phyloP scores from a whole-genome alignment of 805 yeast species.

The Komagataella mondaviorum region DNA sequence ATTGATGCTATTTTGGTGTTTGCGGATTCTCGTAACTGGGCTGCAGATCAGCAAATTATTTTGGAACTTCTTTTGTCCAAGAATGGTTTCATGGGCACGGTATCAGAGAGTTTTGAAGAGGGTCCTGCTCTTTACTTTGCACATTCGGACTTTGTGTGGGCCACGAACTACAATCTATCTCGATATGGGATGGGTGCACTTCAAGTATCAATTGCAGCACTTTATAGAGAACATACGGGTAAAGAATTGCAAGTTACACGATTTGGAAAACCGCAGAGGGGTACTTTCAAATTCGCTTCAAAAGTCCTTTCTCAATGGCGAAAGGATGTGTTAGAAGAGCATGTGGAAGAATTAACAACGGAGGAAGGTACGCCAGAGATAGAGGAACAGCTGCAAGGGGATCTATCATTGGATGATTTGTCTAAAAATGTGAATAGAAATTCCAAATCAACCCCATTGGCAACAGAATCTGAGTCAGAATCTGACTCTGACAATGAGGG shows the following conservation, averaged over 20 bases:
- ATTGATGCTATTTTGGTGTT: conserved; percentile 81
- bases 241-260: conserved; percentile 65
- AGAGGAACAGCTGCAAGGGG: conserved; percentile 10
- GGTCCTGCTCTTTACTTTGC: conserved; percentile 82
- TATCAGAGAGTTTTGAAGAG: conserved; percentile 52
- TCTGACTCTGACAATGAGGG: conserved; percentile 22
- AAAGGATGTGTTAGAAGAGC: conserved; percentile 61
- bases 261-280: conserved; percentile 84
- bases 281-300: conserved; percentile 75
- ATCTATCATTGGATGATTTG: background rate
- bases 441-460: conserved; percentile 6
- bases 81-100: conserved; percentile 77
- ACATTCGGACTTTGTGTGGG: conserved; percentile 89
- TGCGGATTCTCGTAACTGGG: conserved; percentile 90
- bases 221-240: conserved; percentile 78
- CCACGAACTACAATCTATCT: conserved; percentile 69
- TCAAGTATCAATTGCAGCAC: conserved; percentile 77
- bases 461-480: conserved; percentile 17
- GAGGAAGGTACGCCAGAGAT: conserved; percentile 4
- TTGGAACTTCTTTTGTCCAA: conserved; percentile 67
- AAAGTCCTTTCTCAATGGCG: conserved; percentile 70
- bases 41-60: conserved; percentile 84
- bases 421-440: background rate
- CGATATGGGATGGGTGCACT: conserved; percentile 94
- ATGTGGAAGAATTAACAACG: conserved; percentile 35